Evolutionary conservation across 1,139 yeast species (phyloP), one percentile per base, ranked within the genome.

Genomic region (Nakaseomyces kungkrabaensis): DNA sequence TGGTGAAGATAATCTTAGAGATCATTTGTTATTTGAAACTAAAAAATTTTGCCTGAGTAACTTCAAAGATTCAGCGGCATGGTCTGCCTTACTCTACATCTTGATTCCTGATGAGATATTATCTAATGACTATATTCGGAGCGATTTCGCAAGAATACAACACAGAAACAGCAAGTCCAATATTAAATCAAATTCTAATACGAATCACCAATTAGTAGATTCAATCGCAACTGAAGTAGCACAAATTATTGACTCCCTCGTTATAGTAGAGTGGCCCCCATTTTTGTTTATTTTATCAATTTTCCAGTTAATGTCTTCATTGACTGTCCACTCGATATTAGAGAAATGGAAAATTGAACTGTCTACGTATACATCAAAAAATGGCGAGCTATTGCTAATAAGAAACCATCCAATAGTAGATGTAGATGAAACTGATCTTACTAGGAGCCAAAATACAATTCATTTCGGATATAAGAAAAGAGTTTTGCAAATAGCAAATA

Each of bases 31-130:
- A 13, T 47, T 51, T 1, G 50, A 50, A 11, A 56, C 68, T 1
- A 60, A 63, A 49, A 42, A 50, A 3, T 70, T 72, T 55, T 71
- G 76, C 50, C 59, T 59, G 37, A 46, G 50, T 6, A 65, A 73
- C 53, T 59, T 68, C 2, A 60, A 66, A 9, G 81, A 77, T 52
- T 62, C 68, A 5, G 73, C 81, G 0, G 68, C 74, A 4, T 77
- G 81, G 81, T 52, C 44, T 48, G 55, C 56, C 40, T 57, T 52
- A 5, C 48, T 53, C 1, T 58, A 58, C 43, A 56, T 61, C 53
- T 31, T 55, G 7, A 47, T 56, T 34, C 57, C 51, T 32, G 44
- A 26, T 13, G 37, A 46, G 2, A 6, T 9, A 6, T 24, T 13
- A 37, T 25, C 10, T 5, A 17, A 10, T n/a, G 4, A 11, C 7